Evolutionary conservation across 2,329 filamentous ascomycete genomes (phyloP).

Genomic region (Fusarium goolgardi): DNA sequence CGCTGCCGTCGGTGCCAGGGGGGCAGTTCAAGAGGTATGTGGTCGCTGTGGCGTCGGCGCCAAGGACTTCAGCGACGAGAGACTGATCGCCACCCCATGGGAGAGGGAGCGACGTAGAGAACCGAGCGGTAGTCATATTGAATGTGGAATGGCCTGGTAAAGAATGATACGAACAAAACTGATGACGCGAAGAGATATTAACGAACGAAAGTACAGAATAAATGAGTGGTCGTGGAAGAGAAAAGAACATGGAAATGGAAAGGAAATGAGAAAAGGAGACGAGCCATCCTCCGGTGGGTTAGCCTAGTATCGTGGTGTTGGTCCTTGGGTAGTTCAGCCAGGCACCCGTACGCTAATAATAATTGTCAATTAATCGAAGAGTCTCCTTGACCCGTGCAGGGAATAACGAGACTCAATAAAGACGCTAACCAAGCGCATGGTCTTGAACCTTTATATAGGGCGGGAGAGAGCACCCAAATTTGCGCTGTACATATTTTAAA

Average conservation of each 20-base stretch:
- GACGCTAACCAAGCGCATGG: too few relatives aligned
- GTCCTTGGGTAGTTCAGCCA: neutral
- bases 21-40: slow-evolving; percentile 26
- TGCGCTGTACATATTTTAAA: accelerated
- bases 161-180: accelerated
- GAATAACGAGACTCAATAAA: too few relatives aligned
- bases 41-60: slow-evolving; percentile 15
- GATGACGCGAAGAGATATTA: neutral
- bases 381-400: neutral
- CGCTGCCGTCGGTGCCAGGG: slow-evolving; percentile 8
- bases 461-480: too few relatives aligned
- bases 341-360: neutral
- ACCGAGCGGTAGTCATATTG: slow-evolving; percentile 14
- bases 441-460: too few relatives aligned
- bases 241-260: neutral
- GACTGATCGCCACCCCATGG: neutral
- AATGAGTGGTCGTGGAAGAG: neutral
- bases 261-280: slow-evolving; percentile 24
- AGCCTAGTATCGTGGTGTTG: neutral
- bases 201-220: neutral
- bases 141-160: neutral
- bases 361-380: neutral
- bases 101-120: slow-evolving; percentile 11
- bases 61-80: slow-evolving; percentile 16
- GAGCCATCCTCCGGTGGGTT: neutral